Evolutionary conservation across 352 stramenopile genomes (phyloP), one percentile per base, ranked within the genome.

Genomic region (Phytophthora quininea): DNA sequence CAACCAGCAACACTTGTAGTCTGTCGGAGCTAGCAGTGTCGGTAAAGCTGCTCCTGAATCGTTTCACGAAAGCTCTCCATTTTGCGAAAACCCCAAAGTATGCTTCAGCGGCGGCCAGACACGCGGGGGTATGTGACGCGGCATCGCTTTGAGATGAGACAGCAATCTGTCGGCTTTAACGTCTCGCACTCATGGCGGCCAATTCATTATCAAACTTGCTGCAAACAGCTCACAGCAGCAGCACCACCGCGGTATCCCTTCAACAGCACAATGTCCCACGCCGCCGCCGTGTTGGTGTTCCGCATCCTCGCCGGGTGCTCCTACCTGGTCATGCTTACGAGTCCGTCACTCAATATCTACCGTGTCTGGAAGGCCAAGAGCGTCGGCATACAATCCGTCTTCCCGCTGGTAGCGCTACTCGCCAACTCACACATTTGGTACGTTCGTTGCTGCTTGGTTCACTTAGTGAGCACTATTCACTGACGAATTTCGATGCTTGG

Each of bases 331-430:
- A 73, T 73, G 65, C 53, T 73, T 11, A 69, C 73, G 29, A 87
- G 76, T 48, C 79, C 76, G 30, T 78, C 77, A n/a, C 71, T 76
- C 29, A 73, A 69, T 5, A 79, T 87, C 47, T 71, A 68, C 15
- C 64, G 64, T 1, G 60, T 83, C n/a, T 55, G 68, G 37, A 77
- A 81, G 64, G 71, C 66, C 54, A 66, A 76, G 19, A 58, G 63
- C 42, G 73, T 72, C 9, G 78, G 76, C 15, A 58, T 73, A 14
- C 73, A 73, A 43, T 87, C 78, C 6, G 73, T 87, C 45, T 76
- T 84, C 24, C 76, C 78, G n/a, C 67, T 86, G 2, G 73, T 81
- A 24, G 69, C 71, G 27, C 71, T 83, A 38, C 65, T 83, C 15
- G 73, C 64, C 29, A 87, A 84, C 56, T 77, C 62, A 42, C 68